Percentiles rank a stretch among this genome's conserved stretches.
Conservation (phyloP, 352 stramenopile species). For the Halophytophthora batemanensis region DNA sequence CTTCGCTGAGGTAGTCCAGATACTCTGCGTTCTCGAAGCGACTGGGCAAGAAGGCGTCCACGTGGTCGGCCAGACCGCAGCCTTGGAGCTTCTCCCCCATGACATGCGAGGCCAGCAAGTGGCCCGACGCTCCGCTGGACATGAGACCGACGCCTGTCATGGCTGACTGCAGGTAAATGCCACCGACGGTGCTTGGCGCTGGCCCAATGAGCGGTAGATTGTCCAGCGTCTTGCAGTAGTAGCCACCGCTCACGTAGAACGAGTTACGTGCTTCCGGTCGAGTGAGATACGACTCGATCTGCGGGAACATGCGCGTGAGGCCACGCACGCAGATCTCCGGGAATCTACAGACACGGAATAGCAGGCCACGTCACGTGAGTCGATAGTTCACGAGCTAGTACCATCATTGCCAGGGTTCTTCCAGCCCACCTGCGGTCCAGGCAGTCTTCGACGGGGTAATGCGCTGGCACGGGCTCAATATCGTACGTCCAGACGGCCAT, state of each 20-base stretch:
- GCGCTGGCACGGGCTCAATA: slow-evolving; percentile 48
- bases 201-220: slow-evolving; percentile 72
- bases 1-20: slow-evolving; percentile 49
- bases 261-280: slow-evolving; percentile 55
- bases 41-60: slow-evolving; percentile 52
- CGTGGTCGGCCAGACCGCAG: slow-evolving; percentile 43
- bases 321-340: slow-evolving; percentile 65
- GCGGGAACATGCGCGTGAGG: slow-evolving; percentile 54
- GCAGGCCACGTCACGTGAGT: not conserved
- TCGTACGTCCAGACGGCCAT: slow-evolving; percentile 82
- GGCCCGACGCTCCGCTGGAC: slow-evolving; percentile 69
- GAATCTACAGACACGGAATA: slow-evolving; percentile 32
- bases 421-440: slow-evolving; percentile 45
- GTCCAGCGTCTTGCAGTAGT: slow-evolving; percentile 81
- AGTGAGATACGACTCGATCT: slow-evolving; percentile 57
- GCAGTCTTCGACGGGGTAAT: slow-evolving; percentile 66
- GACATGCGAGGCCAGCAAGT: slow-evolving; percentile 61
- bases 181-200: slow-evolving; percentile 51
- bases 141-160: slow-evolving; percentile 77
- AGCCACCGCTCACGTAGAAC: slow-evolving; percentile 69
- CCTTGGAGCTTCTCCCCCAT: slow-evolving; percentile 47
- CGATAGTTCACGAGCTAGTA: slow-evolving; percentile 2
- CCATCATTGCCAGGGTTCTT: not conserved
- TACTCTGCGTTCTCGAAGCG: slow-evolving; percentile 65
- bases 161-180: slow-evolving; percentile 65